Base-by-base conservation (phyloP, 345 rosid species). In the Cardamine chenopodiifolia region DNA sequence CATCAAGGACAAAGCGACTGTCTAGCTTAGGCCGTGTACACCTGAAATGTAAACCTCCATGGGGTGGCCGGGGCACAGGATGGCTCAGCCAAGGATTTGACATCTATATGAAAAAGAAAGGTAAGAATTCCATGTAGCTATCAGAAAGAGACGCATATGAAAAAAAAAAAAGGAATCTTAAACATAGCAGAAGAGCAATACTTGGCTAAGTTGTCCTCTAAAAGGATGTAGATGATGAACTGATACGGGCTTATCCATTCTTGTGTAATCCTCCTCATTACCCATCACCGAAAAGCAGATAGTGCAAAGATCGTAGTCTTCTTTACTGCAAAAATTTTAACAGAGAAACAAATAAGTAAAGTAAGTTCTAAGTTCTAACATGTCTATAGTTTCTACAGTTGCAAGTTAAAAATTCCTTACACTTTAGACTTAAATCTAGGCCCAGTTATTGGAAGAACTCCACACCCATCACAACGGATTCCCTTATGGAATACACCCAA, bases 401-500 rank as follows among this genome's bases (percentile, higher is more conserved):
- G 45, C 62, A 22, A 64, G 26, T 35, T 22, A 4, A 52, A 42
- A 23, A 56, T 12, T 45, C 57, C 97, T 87, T 90, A 96, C 99
- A 90, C 90, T 84, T 82, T 90, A 5, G 99, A 96, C 80, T 88
- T 92, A 79, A 83, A 90, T 9, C 99, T 86, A 68, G 89, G 88
- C 25, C 99, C 99, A 31, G 86, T 84, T 29, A 96, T 96, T 15
- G 99, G 98, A 82, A 81, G 82, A 82, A 78, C 90, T 60, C 98
- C 98, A 80, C 99, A 96, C 14, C 88, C 91, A 73, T 90, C 99
- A 74, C 99, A 96, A 3, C 81, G 88, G 67, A 96, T 84, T 29
- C 97, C 98, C 72, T 53, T 89, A 77, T 96, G 99, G 75, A 92
- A 89, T 63, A 83, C 74, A 47, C 86, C 89, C 35, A 70, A 50